These are phyloP conservation scores for Exophiala dermatitidis DNA, from an alignment of 2,329 filamentous ascomycete genomes.

Conservation along the genomic window DNA sequence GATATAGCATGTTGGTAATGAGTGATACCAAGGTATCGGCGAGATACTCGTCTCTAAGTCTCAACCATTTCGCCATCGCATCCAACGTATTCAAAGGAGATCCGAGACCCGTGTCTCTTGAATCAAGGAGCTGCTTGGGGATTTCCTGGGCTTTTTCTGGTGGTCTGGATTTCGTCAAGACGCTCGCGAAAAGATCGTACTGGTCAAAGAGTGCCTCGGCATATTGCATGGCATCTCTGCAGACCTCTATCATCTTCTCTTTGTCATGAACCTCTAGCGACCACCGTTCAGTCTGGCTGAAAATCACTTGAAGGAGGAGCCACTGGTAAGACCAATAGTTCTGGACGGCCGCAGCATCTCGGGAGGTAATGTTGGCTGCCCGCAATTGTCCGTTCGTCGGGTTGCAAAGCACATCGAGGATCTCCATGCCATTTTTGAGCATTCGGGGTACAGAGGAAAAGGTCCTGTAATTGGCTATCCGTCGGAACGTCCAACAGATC, in stretches of 20 bases:
- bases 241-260: conserved; percentile 79
- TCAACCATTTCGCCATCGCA: conserved; percentile 75
- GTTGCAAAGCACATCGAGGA: conserved; percentile 58
- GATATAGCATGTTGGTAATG: conserved; percentile 73
- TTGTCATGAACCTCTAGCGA: conserved; percentile 63
- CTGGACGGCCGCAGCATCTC: conserved; percentile 60
- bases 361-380: conserved; percentile 48
- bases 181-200: conserved; percentile 73
- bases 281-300: conserved; percentile 77
- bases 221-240: conserved; percentile 89
- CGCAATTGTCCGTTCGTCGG: conserved; percentile 57
- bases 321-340: conserved; percentile 81
- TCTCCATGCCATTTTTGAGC: conserved; percentile 55
- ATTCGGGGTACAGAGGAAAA: conserved; percentile 55
- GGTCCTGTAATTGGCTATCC: conserved; percentile 49
- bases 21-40: conserved; percentile 74
- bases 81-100: conserved; percentile 59
- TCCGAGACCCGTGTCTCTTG: conserved; percentile 12
- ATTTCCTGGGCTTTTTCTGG: conserved; percentile 36
- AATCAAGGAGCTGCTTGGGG: conserved; percentile 51
- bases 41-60: conserved; percentile 80
- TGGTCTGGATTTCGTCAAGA: conserved; percentile 46
- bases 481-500: conserved; percentile 50
- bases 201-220: conserved; percentile 75
- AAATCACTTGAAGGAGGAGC: conserved; percentile 72